These are phyloP conservation scores for Auxenochlorella pyrenoidosa DNA, from an alignment of 139 green algal genomes.

Conservation along the genomic window DNA sequence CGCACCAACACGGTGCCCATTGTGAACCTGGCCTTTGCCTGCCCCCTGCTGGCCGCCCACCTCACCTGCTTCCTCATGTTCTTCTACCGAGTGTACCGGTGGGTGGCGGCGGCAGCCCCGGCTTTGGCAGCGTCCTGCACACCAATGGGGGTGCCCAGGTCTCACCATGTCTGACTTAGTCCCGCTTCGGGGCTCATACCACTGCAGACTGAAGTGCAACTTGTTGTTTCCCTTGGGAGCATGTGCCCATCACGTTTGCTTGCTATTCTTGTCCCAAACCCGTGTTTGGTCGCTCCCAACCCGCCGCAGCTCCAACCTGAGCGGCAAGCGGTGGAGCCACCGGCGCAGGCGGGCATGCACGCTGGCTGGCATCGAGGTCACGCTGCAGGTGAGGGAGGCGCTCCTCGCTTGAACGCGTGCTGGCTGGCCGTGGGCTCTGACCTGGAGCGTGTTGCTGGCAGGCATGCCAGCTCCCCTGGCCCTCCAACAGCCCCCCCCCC, in stretches of 20 bases:
- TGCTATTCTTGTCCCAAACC: too few species aligned
- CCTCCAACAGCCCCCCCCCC: too few species aligned
- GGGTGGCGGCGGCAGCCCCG: not conserved
- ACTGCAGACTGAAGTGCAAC: not conserved
- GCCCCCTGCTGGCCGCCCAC: not conserved
- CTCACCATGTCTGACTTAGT: not conserved
- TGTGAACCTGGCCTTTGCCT: conserved; percentile 30
- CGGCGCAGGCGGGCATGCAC: conserved; percentile 1
- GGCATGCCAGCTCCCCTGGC: too few species aligned
- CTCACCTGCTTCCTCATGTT: not conserved
- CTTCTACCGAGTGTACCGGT: conserved; percentile 12
- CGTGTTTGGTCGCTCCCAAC: not conserved
- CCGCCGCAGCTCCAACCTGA: conserved; percentile 11
- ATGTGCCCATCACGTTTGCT: too few species aligned
- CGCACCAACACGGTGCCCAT: not conserved
- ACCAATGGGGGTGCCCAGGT: too few species aligned
- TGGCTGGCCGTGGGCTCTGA: too few species aligned
- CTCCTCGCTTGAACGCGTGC: too few species aligned
- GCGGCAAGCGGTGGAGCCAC: conserved; percentile 34
- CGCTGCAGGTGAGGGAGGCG: not conserved
- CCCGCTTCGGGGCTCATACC: too few species aligned
- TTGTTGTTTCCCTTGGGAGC: too few species aligned
- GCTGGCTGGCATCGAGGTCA: not conserved
- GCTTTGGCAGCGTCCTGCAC: not conserved
- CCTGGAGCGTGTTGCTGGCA: too few species aligned